Evolutionary conservation across 257 asterid species (phyloP), one percentile per base, ranked within the genome.

Genomic region (Penstemon newberryi): DNA sequence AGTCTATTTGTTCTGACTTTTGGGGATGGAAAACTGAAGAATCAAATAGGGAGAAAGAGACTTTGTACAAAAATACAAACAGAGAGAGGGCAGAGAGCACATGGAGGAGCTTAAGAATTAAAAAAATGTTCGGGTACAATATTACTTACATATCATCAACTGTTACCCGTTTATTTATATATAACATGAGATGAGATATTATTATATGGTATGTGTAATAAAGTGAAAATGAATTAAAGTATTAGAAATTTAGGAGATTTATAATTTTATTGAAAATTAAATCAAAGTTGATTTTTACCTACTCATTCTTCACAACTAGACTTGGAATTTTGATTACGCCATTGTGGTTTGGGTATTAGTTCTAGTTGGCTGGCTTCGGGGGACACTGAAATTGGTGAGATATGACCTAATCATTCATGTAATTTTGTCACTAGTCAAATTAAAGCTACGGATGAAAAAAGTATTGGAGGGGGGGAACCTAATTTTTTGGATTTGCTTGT

Each of bases 41-140:
- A 82, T 70, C 76, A 60, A 72, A 77, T 77, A 73, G 74, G 56
- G 44, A 67, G 74, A 64, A 63, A 71, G 70, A 54, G 86, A 86
- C 86, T 83, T 86, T 72, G 86, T 41, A 73, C 74, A 76, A 65
- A 56, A 74, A 77, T 67, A 83, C 87, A 83, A 83, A 76, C 41
- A 42, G 77, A 66, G 87, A 44, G 45, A 42, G 39, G 18, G 56
- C 68, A 78, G 87, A 69, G 59, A 70, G 80, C 92, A 84, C 86
- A 79, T 85, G 92, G 81, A 70, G 77, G 52, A 18, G 42, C 63
- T 69, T 68, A 53, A 58, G 4, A 50, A 73, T 44, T 15, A 8
- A 33, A 65, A 37, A 15, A 39, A 45, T 15, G 18, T 38, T 69
- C 15, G 12, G 52, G 56, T 25, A 1, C 33, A 15, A 15, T 15